Conservation (phyloP, 2,329 filamentous ascomycete genomes). For the Fusarium sp. region DNA sequence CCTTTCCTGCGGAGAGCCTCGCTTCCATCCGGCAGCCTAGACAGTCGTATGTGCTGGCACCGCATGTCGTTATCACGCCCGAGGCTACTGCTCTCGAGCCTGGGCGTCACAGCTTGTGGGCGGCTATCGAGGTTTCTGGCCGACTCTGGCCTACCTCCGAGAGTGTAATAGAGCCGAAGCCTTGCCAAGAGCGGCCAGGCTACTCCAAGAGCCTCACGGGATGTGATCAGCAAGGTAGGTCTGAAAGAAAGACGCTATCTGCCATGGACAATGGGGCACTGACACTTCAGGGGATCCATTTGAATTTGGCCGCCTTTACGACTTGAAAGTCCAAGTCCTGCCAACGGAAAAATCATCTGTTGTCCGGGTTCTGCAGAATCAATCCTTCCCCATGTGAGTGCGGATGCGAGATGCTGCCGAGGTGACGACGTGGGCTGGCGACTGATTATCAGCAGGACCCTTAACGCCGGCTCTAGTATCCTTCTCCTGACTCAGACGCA, state of each 20-base stretch:
- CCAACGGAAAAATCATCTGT: constrained; percentile 56
- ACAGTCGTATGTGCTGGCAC: constrained; percentile 51
- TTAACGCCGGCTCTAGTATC: constrained; percentile 58
- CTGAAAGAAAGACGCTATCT: background rate
- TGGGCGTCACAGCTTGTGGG: constrained; percentile 57
- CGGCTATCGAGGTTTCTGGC: constrained; percentile 61
- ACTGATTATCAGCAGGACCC: constrained; percentile 48
- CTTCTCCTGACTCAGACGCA: constrained; percentile 63
- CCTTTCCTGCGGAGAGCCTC: background rate
- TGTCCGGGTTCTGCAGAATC: constrained; percentile 60
- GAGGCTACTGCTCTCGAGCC: constrained; percentile 53
- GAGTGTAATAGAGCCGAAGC: background rate
- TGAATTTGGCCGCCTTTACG: constrained; percentile 62
- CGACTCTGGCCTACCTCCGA: constrained; percentile 38
- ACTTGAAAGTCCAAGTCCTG: constrained; percentile 60
- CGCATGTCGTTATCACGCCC: constrained; percentile 58
- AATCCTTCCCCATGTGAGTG: constrained; percentile 56
- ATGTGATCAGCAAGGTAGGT: constrained; percentile 38
- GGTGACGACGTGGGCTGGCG: constrained; percentile 17
- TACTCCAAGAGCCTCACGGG: constrained; percentile 7
- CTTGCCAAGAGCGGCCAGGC: constrained; percentile 5
- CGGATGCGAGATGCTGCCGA: background rate
- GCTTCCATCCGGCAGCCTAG: background rate
- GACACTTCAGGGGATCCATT: constrained; percentile 47
- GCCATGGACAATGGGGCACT: constrained; percentile 10